Percentiles rank a stretch among this genome's conserved stretches.
These are phyloP conservation scores for Simplicillium sp. DNA, from an alignment of 2,329 filamentous ascomycete species.

Conservation along the genomic window DNA sequence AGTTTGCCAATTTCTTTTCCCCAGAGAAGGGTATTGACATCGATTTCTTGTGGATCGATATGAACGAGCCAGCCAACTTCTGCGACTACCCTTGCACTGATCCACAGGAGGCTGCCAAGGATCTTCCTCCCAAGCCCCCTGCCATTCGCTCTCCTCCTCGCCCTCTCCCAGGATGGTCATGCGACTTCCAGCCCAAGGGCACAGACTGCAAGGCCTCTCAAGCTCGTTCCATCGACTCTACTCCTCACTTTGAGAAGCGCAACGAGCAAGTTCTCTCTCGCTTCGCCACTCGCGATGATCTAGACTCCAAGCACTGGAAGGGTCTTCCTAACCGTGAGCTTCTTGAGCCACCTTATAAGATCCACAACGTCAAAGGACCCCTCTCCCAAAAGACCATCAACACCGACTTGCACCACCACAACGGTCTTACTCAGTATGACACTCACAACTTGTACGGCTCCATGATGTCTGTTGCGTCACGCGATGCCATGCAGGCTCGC, in stretches of 20 bases:
- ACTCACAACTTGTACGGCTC: slow-evolving; percentile 70
- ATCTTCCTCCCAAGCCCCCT: slow-evolving; percentile 50
- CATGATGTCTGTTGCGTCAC: slow-evolving; percentile 62
- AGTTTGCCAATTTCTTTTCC: slow-evolving; percentile 57
- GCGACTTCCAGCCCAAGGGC: slow-evolving; percentile 11
- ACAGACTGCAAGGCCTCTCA: slow-evolving; percentile 7
- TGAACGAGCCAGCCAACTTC: slow-evolving; percentile 35
- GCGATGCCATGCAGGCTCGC: slow-evolving; percentile 55
- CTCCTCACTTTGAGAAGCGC: neutral
- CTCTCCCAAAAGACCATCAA: slow-evolving; percentile 51
- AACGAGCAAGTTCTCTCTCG: neutral
- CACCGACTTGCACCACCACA: slow-evolving; percentile 58
- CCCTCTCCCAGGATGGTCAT: slow-evolving; percentile 56
- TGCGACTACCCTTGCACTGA: slow-evolving; percentile 32
- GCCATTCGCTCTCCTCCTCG: slow-evolving; percentile 52
- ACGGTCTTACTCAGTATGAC: slow-evolving; percentile 61
- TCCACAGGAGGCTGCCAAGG: slow-evolving; percentile 38
- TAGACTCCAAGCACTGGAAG: slow-evolving; percentile 7
- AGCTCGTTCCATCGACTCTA: neutral
- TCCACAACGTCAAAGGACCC: slow-evolving; percentile 24
- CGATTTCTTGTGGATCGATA: slow-evolving; percentile 69
- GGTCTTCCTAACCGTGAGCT: slow-evolving; percentile 12
- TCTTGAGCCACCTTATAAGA: slow-evolving; percentile 10
- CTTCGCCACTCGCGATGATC: neutral
- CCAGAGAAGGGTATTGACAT: slow-evolving; percentile 58